Percentiles rank a stretch among this genome's conserved stretches.
These are phyloP conservation scores for Talaromyces sp. DNA, from an alignment of 2,329 filamentous ascomycete species.

Conservation along the genomic window DNA sequence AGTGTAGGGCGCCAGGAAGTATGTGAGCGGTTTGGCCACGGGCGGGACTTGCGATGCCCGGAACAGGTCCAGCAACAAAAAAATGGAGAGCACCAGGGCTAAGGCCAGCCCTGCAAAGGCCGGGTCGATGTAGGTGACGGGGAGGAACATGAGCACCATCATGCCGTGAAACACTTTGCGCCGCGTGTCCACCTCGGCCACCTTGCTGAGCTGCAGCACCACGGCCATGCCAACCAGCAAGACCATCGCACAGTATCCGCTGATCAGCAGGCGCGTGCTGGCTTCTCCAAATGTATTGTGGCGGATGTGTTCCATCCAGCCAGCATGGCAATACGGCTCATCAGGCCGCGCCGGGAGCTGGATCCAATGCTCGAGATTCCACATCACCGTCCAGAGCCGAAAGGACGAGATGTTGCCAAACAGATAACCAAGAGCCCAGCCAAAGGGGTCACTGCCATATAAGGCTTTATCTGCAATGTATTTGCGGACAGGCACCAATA, in stretches of 20 bases:
- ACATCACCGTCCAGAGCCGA: slow-evolving; percentile 63
- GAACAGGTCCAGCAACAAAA: slow-evolving; percentile 82
- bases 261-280: slow-evolving; percentile 73
- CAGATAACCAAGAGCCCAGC: slow-evolving; percentile 88
- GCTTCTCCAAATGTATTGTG: slow-evolving; percentile 63
- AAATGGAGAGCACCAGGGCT: slow-evolving; percentile 72
- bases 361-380: slow-evolving; percentile 70
- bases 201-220: slow-evolving; percentile 67
- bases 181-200: slow-evolving; percentile 89
- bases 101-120: slow-evolving; percentile 75
- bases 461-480: slow-evolving; percentile 67
- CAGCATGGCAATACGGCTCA: slow-evolving; percentile 41
- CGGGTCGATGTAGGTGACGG: slow-evolving; percentile 80
- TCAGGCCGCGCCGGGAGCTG: slow-evolving; percentile 52
- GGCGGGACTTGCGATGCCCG: slow-evolving; percentile 88
- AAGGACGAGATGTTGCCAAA: slow-evolving; percentile 72
- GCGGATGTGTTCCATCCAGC: slow-evolving; percentile 63
- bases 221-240: slow-evolving; percentile 66
- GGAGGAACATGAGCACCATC: slow-evolving; percentile 94
- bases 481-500: slow-evolving; percentile 65
- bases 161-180: slow-evolving; percentile 97
- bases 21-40: slow-evolving; percentile 75
- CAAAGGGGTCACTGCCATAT: slow-evolving; percentile 70
- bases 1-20: slow-evolving; percentile 87
- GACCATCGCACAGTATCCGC: slow-evolving; percentile 66